Base-by-base conservation (phyloP, 108 stramenopile genomes). In the Nannochloropsis gaditana region DNA sequence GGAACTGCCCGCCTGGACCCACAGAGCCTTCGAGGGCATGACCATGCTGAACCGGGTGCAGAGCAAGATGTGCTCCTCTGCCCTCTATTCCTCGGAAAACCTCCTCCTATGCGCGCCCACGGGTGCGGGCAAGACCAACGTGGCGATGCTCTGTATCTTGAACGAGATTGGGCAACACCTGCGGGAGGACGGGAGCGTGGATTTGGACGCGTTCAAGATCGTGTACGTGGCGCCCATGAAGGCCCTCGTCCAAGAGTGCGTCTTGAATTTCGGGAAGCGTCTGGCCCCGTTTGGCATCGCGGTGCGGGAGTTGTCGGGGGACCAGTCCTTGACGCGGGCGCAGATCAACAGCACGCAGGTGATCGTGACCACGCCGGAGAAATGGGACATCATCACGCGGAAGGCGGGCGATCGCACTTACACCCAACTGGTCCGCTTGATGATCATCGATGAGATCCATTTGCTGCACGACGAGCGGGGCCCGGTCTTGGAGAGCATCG, bases 171-270 rank as follows among this genome's bases (percentile, higher is more conserved):
- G 96, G 6, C 95, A 95, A 90, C 97, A 94, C 92, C 85, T 82
- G 44, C 11, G 21, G 80, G 93, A 90, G 47, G 85, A 83, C 42
- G 91, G 89, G 11, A 92, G 45, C 31, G 92, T 96, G 88, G 96
- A 98, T 81, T 83, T 94, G 21, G 89, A 91, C 43, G 87, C 94
- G 3, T 98, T 99, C 92, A 99, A 99, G 90, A 97, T 99, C 86
- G 97, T 99, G 41, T 99, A 99, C 87, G 95, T 99, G 2, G 99
- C 99, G 21, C 99, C 99, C 42, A 99, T 99, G 99, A 99, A 99
- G 91, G 99, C 99, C 79, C 92, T 99, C 80, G 99, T 99, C 21
- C 99, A 98, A 88, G 99, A 99, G 92, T 94, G 94, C 41, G 98
- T 99, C 9, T 92, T 94, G 86, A 99, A 97, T 88, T 98, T 99